A percentile compares a stretch with the other conserved stretches of the same genome.
phyloP scores from a whole-genome alignment of 768 basidiomycete genomes.

The Podaxis sp. region DNA sequence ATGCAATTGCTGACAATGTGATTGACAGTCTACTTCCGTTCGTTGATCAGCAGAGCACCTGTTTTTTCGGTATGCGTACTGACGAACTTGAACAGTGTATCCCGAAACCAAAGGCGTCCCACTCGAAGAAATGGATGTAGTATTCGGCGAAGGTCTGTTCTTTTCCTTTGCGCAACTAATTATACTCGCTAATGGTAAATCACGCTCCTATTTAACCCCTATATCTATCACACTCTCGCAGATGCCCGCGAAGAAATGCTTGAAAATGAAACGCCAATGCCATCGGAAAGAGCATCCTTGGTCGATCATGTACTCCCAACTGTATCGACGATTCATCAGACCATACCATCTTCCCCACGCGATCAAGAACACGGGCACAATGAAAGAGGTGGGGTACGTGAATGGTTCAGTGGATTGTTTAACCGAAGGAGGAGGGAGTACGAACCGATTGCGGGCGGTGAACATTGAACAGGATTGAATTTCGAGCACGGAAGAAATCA shows the following conservation, averaged over 20 bases:
- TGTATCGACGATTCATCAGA: conserved; percentile 29
- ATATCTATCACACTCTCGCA: conserved; percentile 6
- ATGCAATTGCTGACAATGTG: conserved; percentile 3
- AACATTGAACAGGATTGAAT: conserved; percentile 29
- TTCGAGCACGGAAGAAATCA: neutral
- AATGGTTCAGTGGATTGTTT: conserved; percentile 53
- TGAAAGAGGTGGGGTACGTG: neutral
- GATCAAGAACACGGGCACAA: neutral
- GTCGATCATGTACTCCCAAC: conserved; percentile 4
- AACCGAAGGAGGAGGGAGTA: conserved; percentile 39
- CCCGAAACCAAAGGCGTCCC: conserved; percentile 87
- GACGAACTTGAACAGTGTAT: conserved; percentile 52
- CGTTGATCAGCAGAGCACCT: conserved; percentile 26
- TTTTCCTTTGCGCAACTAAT: neutral
- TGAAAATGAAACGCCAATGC: conserved; percentile 62
- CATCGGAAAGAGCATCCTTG: conserved; percentile 25
- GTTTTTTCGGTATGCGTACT: conserved; percentile 3
- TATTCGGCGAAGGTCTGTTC: conserved; percentile 81
- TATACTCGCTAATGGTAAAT: neutral
- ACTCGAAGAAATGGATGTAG: conserved; percentile 87
- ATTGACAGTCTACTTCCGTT: conserved; percentile 70
- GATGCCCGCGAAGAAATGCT: conserved; percentile 54
- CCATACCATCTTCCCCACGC: conserved; percentile 20
- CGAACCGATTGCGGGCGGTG: conserved; percentile 39
- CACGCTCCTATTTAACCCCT: no score